Evolutionary conservation across 768 basidiomycete species (phyloP), one percentile per base, ranked within the genome.

Genomic region (Phaeotremella fagi): DNA sequence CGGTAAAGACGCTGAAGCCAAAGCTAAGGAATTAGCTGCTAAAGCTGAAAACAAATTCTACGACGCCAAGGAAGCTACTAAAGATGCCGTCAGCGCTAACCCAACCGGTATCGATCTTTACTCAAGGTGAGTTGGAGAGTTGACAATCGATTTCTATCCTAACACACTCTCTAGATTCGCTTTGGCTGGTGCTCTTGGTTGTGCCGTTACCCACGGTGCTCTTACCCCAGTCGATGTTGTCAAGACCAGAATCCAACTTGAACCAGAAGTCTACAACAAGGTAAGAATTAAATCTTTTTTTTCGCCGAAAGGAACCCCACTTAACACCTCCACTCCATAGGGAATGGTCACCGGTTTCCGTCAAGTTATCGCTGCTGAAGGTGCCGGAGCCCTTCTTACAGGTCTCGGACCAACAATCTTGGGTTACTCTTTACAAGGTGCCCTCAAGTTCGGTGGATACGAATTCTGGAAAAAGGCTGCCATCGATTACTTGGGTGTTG

Each of bases 371-470:
- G 84, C 81, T 53, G 80, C 88, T 68, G 95, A 99, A 80, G 95
- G 91, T 66, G 76, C 83, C 55, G 82, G 75, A 33, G 92, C 89
- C 75, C 83, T 95, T 76, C 87, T 90, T 84, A 97, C 94, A 77
- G 92, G 92, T 68, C 79, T 95, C 72, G 88, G 88, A 31, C 92
- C 92, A 49, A 97, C 92, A 55, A 79, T 90, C 59, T 80, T 94
- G 76, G 90, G 92, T 60, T 92, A 92, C 80, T 88, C 89, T 7
- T 81, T 90, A 67, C 92, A 95, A 79, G 92, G 92, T 74, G 85
- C 91, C 83, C 90, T 94, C 86, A 97, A 97, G 78, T 95, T 89
- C 76, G 92, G 92, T 79, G 87, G 92, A 65, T 95, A 95, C 75
- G 91, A 97, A 78, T 75, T 87, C 71, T 97, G 92, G 87, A 97